These are phyloP conservation scores for Ilyonectria robusta DNA, from an alignment of 2,329 filamentous ascomycete genomes.

Conservation along the genomic window DNA sequence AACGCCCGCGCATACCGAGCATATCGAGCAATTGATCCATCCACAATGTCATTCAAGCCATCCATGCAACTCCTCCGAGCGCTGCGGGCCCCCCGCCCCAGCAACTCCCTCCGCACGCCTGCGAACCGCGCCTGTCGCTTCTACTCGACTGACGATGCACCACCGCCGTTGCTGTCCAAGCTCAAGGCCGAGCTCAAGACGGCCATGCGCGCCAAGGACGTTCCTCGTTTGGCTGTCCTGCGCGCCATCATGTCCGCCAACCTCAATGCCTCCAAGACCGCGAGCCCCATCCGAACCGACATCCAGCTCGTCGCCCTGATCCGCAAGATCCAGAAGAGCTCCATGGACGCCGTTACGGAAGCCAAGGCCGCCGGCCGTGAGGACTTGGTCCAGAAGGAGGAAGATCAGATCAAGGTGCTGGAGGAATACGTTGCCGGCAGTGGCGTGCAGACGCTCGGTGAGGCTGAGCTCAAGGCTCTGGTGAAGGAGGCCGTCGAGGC, in stretches of 20 bases:
- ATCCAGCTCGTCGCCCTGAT: slow-evolving; percentile 78
- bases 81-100: slow-evolving; percentile 41
- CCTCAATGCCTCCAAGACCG: slow-evolving; percentile 82
- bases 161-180: slow-evolving; percentile 65
- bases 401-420: slow-evolving; percentile 74
- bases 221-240: slow-evolving; percentile 76
- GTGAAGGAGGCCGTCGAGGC: slow-evolving; percentile 67
- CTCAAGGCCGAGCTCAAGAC: slow-evolving; percentile 74
- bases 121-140: slow-evolving; percentile 41
- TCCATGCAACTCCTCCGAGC: slow-evolving; percentile 43
- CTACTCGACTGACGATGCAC: slow-evolving; percentile 54
- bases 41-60: slow-evolving; percentile 44
- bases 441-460: slow-evolving; percentile 70
- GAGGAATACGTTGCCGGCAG: slow-evolving; percentile 74
- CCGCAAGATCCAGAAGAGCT: slow-evolving; percentile 72
- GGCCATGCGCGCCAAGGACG: slow-evolving; percentile 76
- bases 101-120: slow-evolving; percentile 31
- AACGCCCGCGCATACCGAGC: not conserved
- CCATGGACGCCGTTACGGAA: slow-evolving; percentile 72
- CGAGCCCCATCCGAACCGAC: slow-evolving; percentile 78
- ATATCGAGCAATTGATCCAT: not conserved
- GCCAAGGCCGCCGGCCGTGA: slow-evolving; percentile 74
- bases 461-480: slow-evolving; percentile 70
- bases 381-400: slow-evolving; percentile 81
- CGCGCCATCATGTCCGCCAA: slow-evolving; percentile 78